These are phyloP conservation scores for Nitzschia sp. DNA, from an alignment of 108 stramenopile species.

Conservation along the genomic window DNA sequence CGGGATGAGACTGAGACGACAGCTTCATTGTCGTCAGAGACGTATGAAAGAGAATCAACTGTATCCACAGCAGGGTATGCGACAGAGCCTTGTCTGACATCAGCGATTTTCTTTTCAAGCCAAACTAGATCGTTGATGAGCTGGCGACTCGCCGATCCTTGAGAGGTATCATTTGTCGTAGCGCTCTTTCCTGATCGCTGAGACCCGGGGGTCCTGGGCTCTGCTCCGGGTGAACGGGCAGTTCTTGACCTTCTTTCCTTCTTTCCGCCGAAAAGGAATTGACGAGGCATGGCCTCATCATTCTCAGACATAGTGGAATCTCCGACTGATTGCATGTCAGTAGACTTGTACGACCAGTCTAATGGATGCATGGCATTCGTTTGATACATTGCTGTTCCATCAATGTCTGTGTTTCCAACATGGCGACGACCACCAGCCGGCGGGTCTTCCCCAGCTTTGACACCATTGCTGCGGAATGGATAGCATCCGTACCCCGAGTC, in stretches of 20 bases:
- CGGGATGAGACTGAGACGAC: constrained; percentile 12
- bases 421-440: constrained; percentile 38
- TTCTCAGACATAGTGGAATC: constrained; percentile 39
- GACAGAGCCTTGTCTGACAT: constrained; percentile 32
- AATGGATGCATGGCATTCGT: constrained; percentile 46
- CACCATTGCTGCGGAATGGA: background rate
- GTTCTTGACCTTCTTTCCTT: background rate
- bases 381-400: constrained; percentile 58
- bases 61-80: constrained; percentile 2
- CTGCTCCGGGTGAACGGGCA: background rate
- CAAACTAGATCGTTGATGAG: constrained; percentile 75
- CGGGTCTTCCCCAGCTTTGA: constrained; percentile 5
- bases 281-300: constrained; percentile 3
- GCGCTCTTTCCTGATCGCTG: constrained; percentile 8
- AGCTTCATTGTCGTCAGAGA: constrained; percentile 50
- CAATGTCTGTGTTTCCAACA: constrained; percentile 42
- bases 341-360: constrained; percentile 46
- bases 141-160: constrained; percentile 42
- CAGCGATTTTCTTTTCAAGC: constrained; percentile 79
- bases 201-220: constrained; percentile 3
- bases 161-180: constrained; percentile 10
- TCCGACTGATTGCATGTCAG: constrained; percentile 28
- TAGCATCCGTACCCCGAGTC: constrained; percentile 1
- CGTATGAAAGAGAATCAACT: constrained; percentile 66
- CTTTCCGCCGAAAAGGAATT: constrained; percentile 6